phyloP scores from a whole-genome alignment of 208 protist genomes.

The Acanthamoeba castellanii region DNA sequence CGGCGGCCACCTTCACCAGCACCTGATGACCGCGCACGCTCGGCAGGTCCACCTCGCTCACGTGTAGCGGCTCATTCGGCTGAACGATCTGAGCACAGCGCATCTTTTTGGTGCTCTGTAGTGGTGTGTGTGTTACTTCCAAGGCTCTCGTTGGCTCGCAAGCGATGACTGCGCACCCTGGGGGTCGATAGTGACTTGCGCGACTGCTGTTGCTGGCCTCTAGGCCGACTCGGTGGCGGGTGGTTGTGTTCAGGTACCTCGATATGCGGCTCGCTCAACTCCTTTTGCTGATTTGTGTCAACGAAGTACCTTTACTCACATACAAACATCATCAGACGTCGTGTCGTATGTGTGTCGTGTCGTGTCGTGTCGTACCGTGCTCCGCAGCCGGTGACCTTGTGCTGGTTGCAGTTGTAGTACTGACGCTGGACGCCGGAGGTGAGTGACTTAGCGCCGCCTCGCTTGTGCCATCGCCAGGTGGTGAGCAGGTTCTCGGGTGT shows the following conservation, averaged over 20 bases:
- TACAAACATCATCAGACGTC: background rate
- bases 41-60: constrained; percentile 16
- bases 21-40: constrained; percentile 2
- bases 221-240: background rate
- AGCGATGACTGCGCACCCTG: background rate
- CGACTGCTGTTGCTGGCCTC: background rate
- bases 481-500: constrained; percentile 9
- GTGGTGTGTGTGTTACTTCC: background rate
- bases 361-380: background rate
- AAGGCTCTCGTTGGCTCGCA: background rate
- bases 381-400: constrained; percentile 13
- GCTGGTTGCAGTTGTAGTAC: constrained; percentile 35
- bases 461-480: constrained; percentile 34
- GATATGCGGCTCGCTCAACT: background rate
- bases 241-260: constrained; percentile 21
- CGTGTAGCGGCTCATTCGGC: background rate
- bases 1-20: constrained; percentile 42
- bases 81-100: constrained; percentile 17
- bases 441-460: constrained; percentile 7
- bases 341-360: background rate
- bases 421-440: constrained; percentile 10
- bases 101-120: background rate
- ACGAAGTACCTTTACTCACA: background rate
- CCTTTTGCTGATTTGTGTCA: background rate
- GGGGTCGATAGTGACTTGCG: background rate